Evolutionary conservation across 805 yeast genomes (phyloP).

Genomic region (Starmerella bombi): DNA sequence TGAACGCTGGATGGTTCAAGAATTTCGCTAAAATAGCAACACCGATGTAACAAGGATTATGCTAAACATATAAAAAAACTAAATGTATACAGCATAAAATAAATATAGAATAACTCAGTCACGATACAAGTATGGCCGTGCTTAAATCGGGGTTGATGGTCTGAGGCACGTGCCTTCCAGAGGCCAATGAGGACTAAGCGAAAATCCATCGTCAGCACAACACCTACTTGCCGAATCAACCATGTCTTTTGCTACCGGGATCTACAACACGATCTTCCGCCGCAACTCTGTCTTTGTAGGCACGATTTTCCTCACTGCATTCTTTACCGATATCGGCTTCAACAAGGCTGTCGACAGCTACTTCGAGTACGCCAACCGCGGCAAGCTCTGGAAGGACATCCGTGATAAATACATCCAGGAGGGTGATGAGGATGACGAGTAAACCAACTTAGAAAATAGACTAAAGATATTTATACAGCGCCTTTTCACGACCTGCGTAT

Average conservation of each 20-base stretch:
- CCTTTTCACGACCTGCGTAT: neutral
- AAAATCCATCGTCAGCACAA: too few relatives aligned
- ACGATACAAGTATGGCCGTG: too few relatives aligned
- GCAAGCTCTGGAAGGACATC: slow-evolving; percentile 28
- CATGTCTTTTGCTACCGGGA: slow-evolving; percentile 32
- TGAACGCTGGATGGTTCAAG: slow-evolving; percentile 24
- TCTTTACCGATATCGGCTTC: slow-evolving; percentile 45
- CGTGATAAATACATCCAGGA: slow-evolving; percentile 21
- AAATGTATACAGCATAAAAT: too few relatives aligned
- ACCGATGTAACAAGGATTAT: slow-evolving; percentile 20
- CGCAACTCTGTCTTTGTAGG: slow-evolving; percentile 85
- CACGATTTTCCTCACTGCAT: slow-evolving; percentile 69
- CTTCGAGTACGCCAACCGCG: slow-evolving; percentile 30
- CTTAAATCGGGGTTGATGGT: too few relatives aligned
- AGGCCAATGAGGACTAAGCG: slow-evolving; percentile 18
- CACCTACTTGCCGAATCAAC: slow-evolving; percentile 4
- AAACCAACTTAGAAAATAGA: neutral
- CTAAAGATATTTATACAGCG: neutral
- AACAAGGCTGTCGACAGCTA: slow-evolving; percentile 26
- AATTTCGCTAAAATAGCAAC: slow-evolving; percentile 24
- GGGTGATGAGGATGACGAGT: slow-evolving; percentile 22
- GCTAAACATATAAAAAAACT: neutral
- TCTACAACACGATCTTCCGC: slow-evolving; percentile 62
- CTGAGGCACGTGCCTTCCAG: too few relatives aligned
- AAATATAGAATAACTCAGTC: too few relatives aligned